A percentile compares a stretch with the other conserved stretches of the same genome.
These are phyloP conservation scores for Eutrema heterophyllum DNA, from an alignment of 345 rosid species.

Conservation along the genomic window DNA sequence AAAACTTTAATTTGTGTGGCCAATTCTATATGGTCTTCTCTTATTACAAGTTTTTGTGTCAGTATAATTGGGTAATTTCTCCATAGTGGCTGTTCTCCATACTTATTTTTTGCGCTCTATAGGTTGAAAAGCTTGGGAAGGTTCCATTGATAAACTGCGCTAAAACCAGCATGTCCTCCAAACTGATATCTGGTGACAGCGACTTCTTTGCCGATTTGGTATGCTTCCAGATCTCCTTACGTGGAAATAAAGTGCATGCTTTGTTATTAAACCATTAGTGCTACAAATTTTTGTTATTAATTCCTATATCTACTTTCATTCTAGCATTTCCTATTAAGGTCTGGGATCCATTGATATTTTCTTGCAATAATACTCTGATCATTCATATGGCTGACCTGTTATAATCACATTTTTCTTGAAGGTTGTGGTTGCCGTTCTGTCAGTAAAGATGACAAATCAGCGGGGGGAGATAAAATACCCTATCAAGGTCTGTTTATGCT, in stretches of 20 bases:
- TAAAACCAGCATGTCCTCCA: constrained; percentile 98
- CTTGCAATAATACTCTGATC: neutral
- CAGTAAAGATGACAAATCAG: constrained; percentile 86
- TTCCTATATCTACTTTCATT: neutral
- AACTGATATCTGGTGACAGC: constrained; percentile 84
- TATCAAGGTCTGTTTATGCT: constrained; percentile 60
- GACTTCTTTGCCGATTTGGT: constrained; percentile 96
- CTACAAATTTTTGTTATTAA: neutral
- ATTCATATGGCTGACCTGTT: constrained; percentile 9
- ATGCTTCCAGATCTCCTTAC: constrained; percentile 18
- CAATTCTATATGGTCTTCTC: neutral
- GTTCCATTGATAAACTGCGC: constrained; percentile 89
- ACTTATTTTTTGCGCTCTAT: neutral
- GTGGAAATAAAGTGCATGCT: neutral
- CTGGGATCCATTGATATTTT: neutral
- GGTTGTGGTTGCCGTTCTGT: constrained; percentile 85
- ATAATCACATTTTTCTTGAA: constrained; percentile 20
- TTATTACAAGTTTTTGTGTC: neutral
- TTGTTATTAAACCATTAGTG: neutral
- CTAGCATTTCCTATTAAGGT: neutral
- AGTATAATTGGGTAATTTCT: neutral
- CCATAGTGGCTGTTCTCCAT: neutral
- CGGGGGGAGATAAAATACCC: constrained; percentile 91
- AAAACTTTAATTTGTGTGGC: neutral
- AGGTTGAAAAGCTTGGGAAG: constrained; percentile 97